These are phyloP conservation scores for Platanthera zijinensis DNA, from an alignment of 106 monocot genomes.

Conservation along the genomic window DNA sequence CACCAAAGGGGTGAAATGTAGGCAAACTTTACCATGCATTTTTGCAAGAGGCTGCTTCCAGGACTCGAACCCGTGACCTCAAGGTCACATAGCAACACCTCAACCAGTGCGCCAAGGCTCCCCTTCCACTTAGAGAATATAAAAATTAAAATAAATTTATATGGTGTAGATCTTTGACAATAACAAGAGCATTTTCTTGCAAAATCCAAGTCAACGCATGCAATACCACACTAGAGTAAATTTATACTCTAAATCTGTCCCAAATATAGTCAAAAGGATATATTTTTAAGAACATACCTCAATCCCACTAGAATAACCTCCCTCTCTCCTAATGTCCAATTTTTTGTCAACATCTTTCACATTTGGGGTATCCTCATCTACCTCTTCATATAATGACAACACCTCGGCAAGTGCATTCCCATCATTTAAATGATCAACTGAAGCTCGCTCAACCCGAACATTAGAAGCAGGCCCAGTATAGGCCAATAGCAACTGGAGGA, in stretches of 20 bases:
- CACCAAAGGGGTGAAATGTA: too few relatives aligned
- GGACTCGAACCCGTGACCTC: too few relatives aligned
- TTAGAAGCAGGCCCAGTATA: constrained; percentile 69
- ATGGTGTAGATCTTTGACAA: too few relatives aligned
- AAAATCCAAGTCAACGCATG: neutral
- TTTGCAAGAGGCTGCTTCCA: too few relatives aligned
- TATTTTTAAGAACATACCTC: constrained; percentile 37
- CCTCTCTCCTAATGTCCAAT: constrained; percentile 14
- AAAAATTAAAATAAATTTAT: too few relatives aligned
- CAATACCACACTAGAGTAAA: neutral
- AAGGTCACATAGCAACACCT: too few relatives aligned
- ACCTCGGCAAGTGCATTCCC: constrained; percentile 81
- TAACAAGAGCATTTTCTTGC: neutral
- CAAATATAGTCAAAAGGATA: neutral
- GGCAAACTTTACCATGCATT: too few relatives aligned
- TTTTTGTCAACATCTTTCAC: constrained; percentile 12
- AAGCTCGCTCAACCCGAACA: constrained; percentile 59
- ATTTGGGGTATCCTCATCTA: constrained; percentile 14
- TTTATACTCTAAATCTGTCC: neutral
- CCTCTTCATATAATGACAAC: constrained; percentile 64
- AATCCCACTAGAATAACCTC: constrained; percentile 31
- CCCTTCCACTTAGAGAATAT: too few relatives aligned
- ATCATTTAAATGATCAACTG: constrained; percentile 56
- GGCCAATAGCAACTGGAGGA: constrained; percentile 52
- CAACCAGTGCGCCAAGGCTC: too few relatives aligned